phyloP scores from a whole-genome alignment of 345 rosid species.

The Aquilaria yunnanensis region DNA sequence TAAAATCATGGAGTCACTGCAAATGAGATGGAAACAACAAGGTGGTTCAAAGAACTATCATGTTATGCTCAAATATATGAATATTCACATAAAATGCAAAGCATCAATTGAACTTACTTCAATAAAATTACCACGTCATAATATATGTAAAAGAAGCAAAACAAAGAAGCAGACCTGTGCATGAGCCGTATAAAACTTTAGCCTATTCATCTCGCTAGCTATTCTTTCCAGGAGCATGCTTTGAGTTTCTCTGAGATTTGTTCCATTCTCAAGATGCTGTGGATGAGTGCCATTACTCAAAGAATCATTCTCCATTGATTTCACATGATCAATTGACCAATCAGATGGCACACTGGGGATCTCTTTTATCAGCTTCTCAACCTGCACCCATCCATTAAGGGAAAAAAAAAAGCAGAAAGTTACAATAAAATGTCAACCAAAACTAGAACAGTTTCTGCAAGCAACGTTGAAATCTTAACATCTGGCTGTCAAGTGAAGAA shows the following conservation, averaged over 20 bases:
- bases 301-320: slow-evolving; percentile 33
- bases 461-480: neutral
- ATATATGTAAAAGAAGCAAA: neutral
- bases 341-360: slow-evolving; percentile 77
- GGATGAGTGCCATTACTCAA: slow-evolving; percentile 32
- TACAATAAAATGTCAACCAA: slow-evolving; percentile 2
- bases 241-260: slow-evolving; percentile 82
- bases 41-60: too few species aligned
- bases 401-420: neutral
- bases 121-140: too few species aligned
- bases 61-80: too few species aligned
- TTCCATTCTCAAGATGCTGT: slow-evolving; percentile 59
- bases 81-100: too few species aligned
- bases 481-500: too few species aligned
- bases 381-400: slow-evolving; percentile 34
- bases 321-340: slow-evolving; percentile 68
- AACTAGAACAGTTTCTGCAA: neutral
- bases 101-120: neutral
- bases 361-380: slow-evolving; percentile 94
- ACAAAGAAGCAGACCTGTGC: slow-evolving; percentile 69
- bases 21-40: too few species aligned
- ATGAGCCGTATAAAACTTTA: slow-evolving; percentile 86
- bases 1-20: too few species aligned
- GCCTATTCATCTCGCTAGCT: slow-evolving; percentile 97
- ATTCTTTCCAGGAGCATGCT: slow-evolving; percentile 97